Evolutionary conservation across 2,329 filamentous ascomycete species (phyloP), one percentile per base, ranked within the genome.

Genomic region (Cadophora gregata): DNA sequence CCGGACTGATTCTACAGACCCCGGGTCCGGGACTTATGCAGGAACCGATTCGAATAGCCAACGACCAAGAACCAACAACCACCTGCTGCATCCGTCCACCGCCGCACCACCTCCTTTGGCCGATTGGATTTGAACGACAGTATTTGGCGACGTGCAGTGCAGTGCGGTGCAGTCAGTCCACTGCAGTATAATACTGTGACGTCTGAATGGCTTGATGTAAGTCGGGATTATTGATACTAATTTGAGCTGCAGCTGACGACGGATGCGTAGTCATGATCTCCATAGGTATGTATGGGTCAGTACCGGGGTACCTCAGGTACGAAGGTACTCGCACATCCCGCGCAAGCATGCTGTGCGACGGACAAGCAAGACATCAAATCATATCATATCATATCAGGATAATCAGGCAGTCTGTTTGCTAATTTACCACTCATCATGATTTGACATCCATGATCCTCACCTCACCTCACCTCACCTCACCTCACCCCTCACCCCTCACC

Each of bases 1-100:
- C 53, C 24, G 31, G 7, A 36, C 42, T 47, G 42, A 47, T 21
- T n/a, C 21, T 53, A 29, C 48, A 7, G 27, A 53, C 10, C 29
- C 10, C 38, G 38, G 38, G 1, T 53, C 10, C 38, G 38, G 38
- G 1, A 53, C 24, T 53, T 7, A 27, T 59, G 56, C 56, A 59
- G 56, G 56, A 45, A 59, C 56, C n/a, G 31, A 58, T 25, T 53
- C 25, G 27, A 53, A 7, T 27, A 53, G 50, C 50, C 50, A 42
- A 16, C 38, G 12, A 42, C 5, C 38, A 16, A 42, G 7, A 45
- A 19, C 38, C 16, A 45, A 12, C 4, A 53, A 27, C 27, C 50
- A 29, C 50, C 50, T 31, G 12, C 50, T 16, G 24, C 16, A 53
- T 53, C 50, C 50, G 50, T 19, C n/a, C n/a, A 16, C 27, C n/a